Base-by-base conservation (phyloP, 768 basidiomycete species). In the Mycena alexandri region DNA sequence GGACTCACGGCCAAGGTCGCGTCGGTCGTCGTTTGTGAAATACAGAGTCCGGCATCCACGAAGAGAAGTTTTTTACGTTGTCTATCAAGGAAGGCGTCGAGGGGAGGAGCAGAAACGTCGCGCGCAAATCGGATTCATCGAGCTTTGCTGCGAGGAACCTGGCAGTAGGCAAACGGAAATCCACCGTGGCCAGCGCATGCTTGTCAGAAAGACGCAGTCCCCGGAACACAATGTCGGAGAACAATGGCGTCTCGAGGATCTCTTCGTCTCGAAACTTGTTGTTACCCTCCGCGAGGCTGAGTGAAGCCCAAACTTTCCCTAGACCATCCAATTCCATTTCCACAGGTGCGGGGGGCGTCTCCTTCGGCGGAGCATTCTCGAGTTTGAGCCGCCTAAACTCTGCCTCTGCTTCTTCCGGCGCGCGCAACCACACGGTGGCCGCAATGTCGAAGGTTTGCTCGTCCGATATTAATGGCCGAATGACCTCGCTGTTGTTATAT, bases 41-140 rank as follows among this genome's bases (percentile, higher is more conserved):
- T n/a, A 77, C 57, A 16, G 73, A 67, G 13, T 73, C 44, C 3
- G 80, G 80, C 33, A 75, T 77, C 75, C 77, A 79, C 5, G 71
- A 74, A 9, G 79, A 77, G 44, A 73, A 81, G 43, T 75, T 77
- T 16, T 64, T 72, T 3, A 77, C 72, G 25, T 73, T 60, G 56
- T 76, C 75, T 0, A 80, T 65, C 3, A 72, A 72, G 11, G 79
- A 80, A 1, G 79, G 74, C 2, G 76, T 68, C 3, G 74, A 75
- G 4, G 79, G 81, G 53, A 79, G 61, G n/a, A 82, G 75, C 16
- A 79, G 74, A 22, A 82, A 78, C 10, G 80, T 78, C 5, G 76
- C 82, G 21, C 80, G 76, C 36, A 83, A 72, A 69, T 83, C 80
- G 33, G 77, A 75, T 52, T 73, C 74, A 5, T 70, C 65, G 42